Evolutionary conservation across 148 eudicot species (phyloP), one percentile per base, ranked within the genome.

Genomic region (Rhododendron simsii): DNA sequence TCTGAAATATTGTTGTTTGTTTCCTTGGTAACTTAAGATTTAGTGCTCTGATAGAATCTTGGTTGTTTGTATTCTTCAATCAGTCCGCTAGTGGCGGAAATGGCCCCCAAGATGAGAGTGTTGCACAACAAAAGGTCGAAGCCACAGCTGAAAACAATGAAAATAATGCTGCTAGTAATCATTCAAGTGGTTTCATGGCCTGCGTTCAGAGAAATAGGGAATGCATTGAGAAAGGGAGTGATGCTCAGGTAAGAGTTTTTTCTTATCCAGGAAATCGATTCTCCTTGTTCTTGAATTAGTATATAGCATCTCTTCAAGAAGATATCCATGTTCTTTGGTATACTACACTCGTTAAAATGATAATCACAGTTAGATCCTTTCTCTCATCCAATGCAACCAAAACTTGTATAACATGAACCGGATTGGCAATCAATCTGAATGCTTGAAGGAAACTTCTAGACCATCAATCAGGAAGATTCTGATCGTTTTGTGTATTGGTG

Each of bases 141-240:
- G 98, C 94, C 55, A 95, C 95, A 23, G 98, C 99, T 78, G 99
- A 95, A 90, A 96, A 95, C 79, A 92, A 94, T 87, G 99, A 95
- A 90, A 95, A 94, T 75, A 92, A 94, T 87, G 92, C 95, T 80
- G 87, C 85, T 57, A 93, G 95, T 88, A 92, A 94, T 83, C 93
- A 85, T 87, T 94, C 98, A 77, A 94, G 98, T 89, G 94, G 93
- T 81, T 92, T 90, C 61, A 92, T 91, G 90, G 90, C 95, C 11
- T 90, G 94, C 84, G 65, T 83, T 81, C 91, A 89, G 84, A 89
- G 89, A 76, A 90, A 91, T 84, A 88, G 91, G 84, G 93, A 89
- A 85, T 87, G 94, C 89, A 88, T 90, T 82, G 94, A 91, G 90
- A 95, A 95, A 94, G 98, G 94, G 89, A 96, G 95, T 86, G 98